Conservation (phyloP, 192 early-diverging fungal genomes). For the Lobosporangium transversale region DNA sequence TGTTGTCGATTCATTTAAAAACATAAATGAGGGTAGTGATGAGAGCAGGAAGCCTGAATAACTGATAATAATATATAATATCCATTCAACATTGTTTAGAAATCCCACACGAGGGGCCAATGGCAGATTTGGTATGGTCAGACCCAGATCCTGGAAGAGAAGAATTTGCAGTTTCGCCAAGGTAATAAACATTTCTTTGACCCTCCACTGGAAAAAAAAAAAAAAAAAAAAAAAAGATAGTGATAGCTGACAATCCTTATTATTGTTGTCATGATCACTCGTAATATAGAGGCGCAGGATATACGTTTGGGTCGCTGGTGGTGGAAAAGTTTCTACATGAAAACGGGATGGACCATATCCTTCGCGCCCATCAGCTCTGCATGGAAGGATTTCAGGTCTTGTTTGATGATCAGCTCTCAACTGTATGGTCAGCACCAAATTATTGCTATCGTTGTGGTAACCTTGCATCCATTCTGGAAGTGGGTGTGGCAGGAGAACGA, state of each 20-base stretch:
- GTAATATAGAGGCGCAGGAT: slow-evolving; percentile 86
- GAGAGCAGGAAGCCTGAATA: too few species aligned
- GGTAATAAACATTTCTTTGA: slow-evolving; percentile 56
- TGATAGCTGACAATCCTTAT: not conserved
- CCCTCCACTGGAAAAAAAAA: too few species aligned
- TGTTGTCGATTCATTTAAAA: too few species aligned
- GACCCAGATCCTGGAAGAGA: slow-evolving; percentile 81
- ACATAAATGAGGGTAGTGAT: too few species aligned
- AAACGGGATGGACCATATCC: slow-evolving; percentile 83
- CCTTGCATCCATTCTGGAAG: slow-evolving; percentile 83
- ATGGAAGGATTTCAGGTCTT: slow-evolving; percentile 85
- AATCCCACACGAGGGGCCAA: slow-evolving; percentile 94
- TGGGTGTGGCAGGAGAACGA: slow-evolving; percentile 75
- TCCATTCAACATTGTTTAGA: slow-evolving; percentile 58
- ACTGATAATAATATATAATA: too few species aligned
- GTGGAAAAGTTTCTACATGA: slow-evolving; percentile 81
- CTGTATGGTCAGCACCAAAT: slow-evolving; percentile 88
- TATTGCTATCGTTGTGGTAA: slow-evolving; percentile 93
- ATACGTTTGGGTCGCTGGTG: slow-evolving; percentile 84
- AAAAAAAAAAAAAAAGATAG: too few species aligned
- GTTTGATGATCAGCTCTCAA: slow-evolving; percentile 86
- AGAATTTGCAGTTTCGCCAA: slow-evolving; percentile 84
- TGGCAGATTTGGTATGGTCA: slow-evolving; percentile 95
- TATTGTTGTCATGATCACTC: too few species aligned
- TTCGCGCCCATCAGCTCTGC: slow-evolving; percentile 89